Base-by-base conservation (phyloP, 768 basidiomycete species). In the Ephemerocybe angulata region DNA sequence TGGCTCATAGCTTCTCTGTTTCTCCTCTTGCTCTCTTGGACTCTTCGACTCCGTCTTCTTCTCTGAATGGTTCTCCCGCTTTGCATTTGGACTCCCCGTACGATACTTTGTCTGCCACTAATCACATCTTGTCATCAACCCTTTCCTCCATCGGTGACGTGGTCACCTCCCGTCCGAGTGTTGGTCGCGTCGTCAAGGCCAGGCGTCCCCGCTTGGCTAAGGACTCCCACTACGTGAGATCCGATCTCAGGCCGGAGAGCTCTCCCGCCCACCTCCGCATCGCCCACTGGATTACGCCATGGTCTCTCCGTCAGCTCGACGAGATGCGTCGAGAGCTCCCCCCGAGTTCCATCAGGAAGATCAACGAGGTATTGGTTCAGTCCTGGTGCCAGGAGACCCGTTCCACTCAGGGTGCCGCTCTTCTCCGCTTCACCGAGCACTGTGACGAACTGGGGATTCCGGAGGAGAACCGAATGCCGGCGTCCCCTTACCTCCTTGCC, bases 381-480 rank as follows among this genome's bases (percentile, higher is more conserved):
- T 47, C 46, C 19, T 19, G 6, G 13, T 12, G 21, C 21, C 21
- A 47, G 46, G 19, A 15, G 11, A 47, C 46, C 24, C 24, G 46
- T 6, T 13, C 6, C 21, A 7, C 24, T 19, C 19, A 47, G 7
- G 46, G 46, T 30, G 46, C 46, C 4, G 46, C 7, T 5, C 46
- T 47, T 75, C n/a, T n/a, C n/a, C n/a, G n/a, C n/a, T n/a, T n/a
- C n/a, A n/a, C n/a, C n/a, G n/a, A n/a, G n/a, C n/a, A 67, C 52
- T 74, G 74, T 29, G 65, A 75, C 30, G 8, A 11, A 1, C 11
- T 46, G 0, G 6, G 37, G 4, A 62, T 75, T 6, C 53, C 68
- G 0, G 64, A 73, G 50, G 40, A 13, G 12, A 24, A 31, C 0
- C 59, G 58, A 1, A 73, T 70, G 62, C 74, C 67, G 27, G 71